These are phyloP conservation scores for Hanseniaspora osmophila DNA, from an alignment of 805 yeast genomes.

Conservation along the genomic window DNA sequence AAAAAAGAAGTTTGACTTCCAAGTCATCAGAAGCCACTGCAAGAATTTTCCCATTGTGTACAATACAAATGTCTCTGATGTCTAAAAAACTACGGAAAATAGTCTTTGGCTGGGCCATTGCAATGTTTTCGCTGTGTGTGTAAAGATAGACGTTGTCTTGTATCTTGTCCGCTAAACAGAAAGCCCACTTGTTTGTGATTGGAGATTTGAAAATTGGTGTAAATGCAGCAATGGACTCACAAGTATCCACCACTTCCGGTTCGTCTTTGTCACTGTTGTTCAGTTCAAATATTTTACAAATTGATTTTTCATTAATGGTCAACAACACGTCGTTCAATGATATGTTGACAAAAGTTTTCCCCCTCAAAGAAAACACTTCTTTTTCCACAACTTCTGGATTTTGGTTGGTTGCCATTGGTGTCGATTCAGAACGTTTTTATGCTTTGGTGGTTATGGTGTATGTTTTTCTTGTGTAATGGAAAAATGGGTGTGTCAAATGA, in stretches of 20 bases:
- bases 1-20: constrained; percentile 36
- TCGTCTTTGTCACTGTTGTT: neutral
- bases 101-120: neutral
- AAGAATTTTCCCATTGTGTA: constrained; percentile 45
- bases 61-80: constrained; percentile 39
- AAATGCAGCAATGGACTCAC: neutral
- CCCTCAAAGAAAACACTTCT: neutral
- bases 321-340: neutral
- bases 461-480: neutral
- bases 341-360: neutral
- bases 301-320: neutral
- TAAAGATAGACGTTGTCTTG: neutral
- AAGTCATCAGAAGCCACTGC: constrained; percentile 58
- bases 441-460: neutral
- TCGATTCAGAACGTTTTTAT: neutral
- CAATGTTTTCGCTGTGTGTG: neutral
- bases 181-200: neutral
- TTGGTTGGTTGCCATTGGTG: neutral
- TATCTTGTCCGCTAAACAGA: neutral
- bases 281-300: neutral
- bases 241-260: neutral
- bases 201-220: neutral
- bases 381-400: neutral
- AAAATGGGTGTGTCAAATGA: no score
- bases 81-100: neutral